Conservation (phyloP, 2,329 filamentous ascomycete species). For the Colletotrichum sp. region DNA sequence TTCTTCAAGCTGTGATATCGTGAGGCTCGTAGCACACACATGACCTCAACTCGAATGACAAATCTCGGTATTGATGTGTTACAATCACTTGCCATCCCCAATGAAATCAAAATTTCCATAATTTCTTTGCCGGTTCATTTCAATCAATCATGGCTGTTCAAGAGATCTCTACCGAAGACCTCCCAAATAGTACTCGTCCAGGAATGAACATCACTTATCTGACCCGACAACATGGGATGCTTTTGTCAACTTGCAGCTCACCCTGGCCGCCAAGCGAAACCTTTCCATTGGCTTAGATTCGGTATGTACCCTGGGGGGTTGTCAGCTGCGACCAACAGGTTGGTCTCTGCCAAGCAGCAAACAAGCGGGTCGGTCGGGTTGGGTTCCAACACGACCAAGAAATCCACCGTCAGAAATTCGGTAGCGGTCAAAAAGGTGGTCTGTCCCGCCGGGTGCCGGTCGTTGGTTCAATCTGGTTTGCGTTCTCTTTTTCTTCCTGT, state of each 20-base stretch:
- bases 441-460: background rate
- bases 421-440: background rate
- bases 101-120: rapidly evolving
- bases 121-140: rapidly evolving
- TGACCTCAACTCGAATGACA: background rate
- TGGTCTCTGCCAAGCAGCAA: background rate
- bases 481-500: too few relatives aligned
- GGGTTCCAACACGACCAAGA: background rate
- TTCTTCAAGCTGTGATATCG: background rate
- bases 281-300: background rate
- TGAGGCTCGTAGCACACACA: background rate
- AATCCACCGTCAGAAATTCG: background rate
- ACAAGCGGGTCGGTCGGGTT: background rate
- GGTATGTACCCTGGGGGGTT: background rate
- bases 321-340: background rate
- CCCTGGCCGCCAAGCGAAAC: background rate
- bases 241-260: background rate
- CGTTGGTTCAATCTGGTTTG: background rate
- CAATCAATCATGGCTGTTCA: rapidly evolving
- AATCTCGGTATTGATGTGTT: background rate
- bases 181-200: background rate
- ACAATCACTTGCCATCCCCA: background rate
- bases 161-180: rapidly evolving
- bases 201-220: background rate
- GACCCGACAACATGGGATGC: background rate